These are phyloP conservation scores for Solanum virginianum DNA, from an alignment of 257 asterid genomes.

Conservation along the genomic window DNA sequence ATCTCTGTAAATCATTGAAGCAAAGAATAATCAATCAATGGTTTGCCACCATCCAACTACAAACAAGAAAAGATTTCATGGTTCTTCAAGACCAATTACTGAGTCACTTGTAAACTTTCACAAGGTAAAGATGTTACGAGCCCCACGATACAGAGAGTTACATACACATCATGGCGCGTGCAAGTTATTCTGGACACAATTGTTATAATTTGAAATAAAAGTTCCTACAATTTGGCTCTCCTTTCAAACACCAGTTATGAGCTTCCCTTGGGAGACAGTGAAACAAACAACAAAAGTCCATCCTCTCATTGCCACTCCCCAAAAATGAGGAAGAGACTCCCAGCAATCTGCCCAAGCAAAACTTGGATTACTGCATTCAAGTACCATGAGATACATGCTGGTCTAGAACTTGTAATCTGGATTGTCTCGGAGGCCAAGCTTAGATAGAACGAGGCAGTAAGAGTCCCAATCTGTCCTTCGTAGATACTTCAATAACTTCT, in stretches of 20 bases:
- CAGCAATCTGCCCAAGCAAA: background rate
- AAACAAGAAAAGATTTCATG: background rate
- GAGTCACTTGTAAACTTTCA: background rate
- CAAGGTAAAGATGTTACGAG: background rate
- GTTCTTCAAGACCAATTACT: background rate
- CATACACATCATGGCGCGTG: background rate
- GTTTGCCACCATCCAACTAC: background rate
- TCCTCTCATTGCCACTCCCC: background rate
- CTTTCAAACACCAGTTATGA: background rate
- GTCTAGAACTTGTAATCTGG: conserved; percentile 41
- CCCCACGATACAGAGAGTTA: background rate
- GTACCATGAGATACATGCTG: background rate
- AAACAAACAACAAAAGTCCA: background rate
- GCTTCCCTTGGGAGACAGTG: background rate
- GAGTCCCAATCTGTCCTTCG: conserved; percentile 82
- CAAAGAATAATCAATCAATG: background rate
- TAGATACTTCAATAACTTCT: conserved; percentile 59
- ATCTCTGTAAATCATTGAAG: background rate
- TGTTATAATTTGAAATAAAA: background rate
- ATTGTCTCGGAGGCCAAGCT: conserved; percentile 75
- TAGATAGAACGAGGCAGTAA: conserved; percentile 53
- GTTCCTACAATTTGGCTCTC: background rate
- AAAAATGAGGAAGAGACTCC: background rate
- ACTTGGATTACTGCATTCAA: background rate
- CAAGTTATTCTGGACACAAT: background rate